Evolutionary conservation across 306 rosid genomes (phyloP), one percentile per base, ranked within the genome.

Genomic region (Albizia julibrissin): DNA sequence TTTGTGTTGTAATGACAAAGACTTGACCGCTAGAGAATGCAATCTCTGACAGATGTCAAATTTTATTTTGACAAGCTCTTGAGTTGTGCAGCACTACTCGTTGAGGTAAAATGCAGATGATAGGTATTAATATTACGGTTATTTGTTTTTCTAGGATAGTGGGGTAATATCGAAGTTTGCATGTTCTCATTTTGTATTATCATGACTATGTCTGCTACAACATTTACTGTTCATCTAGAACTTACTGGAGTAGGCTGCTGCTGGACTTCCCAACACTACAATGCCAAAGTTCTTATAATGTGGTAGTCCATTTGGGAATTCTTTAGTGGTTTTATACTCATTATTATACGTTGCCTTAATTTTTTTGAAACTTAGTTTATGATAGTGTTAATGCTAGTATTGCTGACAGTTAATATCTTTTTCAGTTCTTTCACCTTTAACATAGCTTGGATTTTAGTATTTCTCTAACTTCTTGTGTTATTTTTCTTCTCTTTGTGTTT

Each of bases 401-500:
- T 16, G 19, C 40, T 64, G 37, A 27, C 62, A 19, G 68, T 74
- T 26, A 12, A 37, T 62, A 37, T 34, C 26, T 29, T 58, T 46
- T 21, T 50, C 34, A 11, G 44, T 22, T 42, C 72, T 49, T 75
- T 74, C 34, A 21, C 14, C 14, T 78, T 40, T 33, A 79, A 44
- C 69, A 46, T 74, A 49, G 66, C 43, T 33, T 18, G 11, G 78
- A 70, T 58, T 81, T 66, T 58, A 72, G 33, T 70, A 18, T 77
- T 65, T 86, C n/a, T 77, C 70, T 79, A 58, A 85, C 69, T 29
- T 70, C 73, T 75, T 76, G 43, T 50, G 68, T 80, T 80, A 75
- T 76, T 74, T 72, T 78, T 75, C 44, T 78, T 80, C 79, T 61
- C 56, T 69, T 49, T 31, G 24, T 64, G 27, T 46, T 71, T 84